These are phyloP conservation scores for Fusarium nurragi DNA, from an alignment of 2,329 filamentous ascomycete species.

Conservation along the genomic window DNA sequence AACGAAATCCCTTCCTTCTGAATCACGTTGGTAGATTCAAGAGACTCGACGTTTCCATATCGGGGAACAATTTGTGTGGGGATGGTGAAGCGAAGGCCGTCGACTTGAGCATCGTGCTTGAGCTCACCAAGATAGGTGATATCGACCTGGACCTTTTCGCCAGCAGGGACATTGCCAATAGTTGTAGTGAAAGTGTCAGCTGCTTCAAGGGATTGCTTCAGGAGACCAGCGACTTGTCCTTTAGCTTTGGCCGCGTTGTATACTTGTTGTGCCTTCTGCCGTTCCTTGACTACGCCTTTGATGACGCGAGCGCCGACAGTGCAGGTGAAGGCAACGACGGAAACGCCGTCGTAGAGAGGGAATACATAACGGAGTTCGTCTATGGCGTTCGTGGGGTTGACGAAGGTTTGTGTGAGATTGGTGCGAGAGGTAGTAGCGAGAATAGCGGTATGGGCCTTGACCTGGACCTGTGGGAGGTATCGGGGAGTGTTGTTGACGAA, in stretches of 20 bases:
- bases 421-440: conserved; percentile 62
- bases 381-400: conserved; percentile 59
- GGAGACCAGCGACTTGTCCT: conserved; percentile 70
- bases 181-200: conserved; percentile 74
- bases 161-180: conserved; percentile 72
- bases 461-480: conserved; percentile 67
- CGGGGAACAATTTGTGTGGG: conserved; percentile 73
- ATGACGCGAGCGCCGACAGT: conserved; percentile 68
- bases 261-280: conserved; percentile 65
- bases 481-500: conserved; percentile 31
- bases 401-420: conserved; percentile 65
- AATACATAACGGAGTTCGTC: conserved; percentile 71
- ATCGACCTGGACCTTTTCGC: conserved; percentile 65
- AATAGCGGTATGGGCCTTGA: conserved; percentile 69
- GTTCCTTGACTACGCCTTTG: conserved; percentile 73
- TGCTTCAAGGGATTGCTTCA: conserved; percentile 68
- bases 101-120: conserved; percentile 74
- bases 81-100: conserved; percentile 75
- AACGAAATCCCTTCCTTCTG: conserved; percentile 41
- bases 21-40: background rate
- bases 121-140: conserved; percentile 76
- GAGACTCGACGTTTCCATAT: conserved; percentile 58
- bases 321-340: conserved; percentile 74
- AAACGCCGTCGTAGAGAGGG: conserved; percentile 77
- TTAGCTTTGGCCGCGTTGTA: conserved; percentile 67